Evolutionary conservation across 805 yeast species (phyloP), one percentile per base, ranked within the genome.

Genomic region (Myxozyma monticola): DNA sequence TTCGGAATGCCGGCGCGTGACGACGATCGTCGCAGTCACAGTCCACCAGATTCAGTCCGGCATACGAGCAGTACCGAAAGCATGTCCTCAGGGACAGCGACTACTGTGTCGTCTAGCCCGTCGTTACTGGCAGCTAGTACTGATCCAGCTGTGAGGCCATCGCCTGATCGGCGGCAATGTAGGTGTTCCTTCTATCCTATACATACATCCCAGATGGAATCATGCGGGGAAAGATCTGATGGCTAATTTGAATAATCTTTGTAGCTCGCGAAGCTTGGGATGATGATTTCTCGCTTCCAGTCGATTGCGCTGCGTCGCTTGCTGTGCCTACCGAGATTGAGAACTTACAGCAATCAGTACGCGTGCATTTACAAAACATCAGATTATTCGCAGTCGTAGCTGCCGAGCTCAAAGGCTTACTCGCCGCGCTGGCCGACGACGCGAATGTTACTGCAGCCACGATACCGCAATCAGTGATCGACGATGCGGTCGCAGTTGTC

Each of bases 181-280:
- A n/a, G n/a, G n/a, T n/a, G n/a, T n/a, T n/a, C n/a, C n/a, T n/a
- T n/a, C n/a, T n/a, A n/a, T n/a, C n/a, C n/a, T n/a, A n/a, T n/a
- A n/a, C n/a, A n/a, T n/a, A n/a, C n/a, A n/a, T n/a, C n/a, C n/a
- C n/a, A n/a, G n/a, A n/a, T n/a, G n/a, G n/a, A n/a, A n/a, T n/a
- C n/a, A n/a, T n/a, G n/a, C n/a, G n/a, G n/a, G n/a, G n/a, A n/a
- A n/a, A n/a, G n/a, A n/a, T n/a, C n/a, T n/a, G n/a, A n/a, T n/a
- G n/a, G 54, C 54, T 50, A 47, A 43, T 14, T 20, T 28, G 7
- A 7, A 21, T n/a, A 7, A 36, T 7, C 6, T 24, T 30, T 28
- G 31, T 28, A 10, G 31, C 31, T 28, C 49, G 34, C 21, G 57
- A 53, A 29, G 29, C 54, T 22, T 53, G 57, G 57, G 57, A 53